These are phyloP conservation scores for Acanthamoeba lenticulata DNA, from an alignment of 208 protist genomes.

Conservation along the genomic window DNA sequence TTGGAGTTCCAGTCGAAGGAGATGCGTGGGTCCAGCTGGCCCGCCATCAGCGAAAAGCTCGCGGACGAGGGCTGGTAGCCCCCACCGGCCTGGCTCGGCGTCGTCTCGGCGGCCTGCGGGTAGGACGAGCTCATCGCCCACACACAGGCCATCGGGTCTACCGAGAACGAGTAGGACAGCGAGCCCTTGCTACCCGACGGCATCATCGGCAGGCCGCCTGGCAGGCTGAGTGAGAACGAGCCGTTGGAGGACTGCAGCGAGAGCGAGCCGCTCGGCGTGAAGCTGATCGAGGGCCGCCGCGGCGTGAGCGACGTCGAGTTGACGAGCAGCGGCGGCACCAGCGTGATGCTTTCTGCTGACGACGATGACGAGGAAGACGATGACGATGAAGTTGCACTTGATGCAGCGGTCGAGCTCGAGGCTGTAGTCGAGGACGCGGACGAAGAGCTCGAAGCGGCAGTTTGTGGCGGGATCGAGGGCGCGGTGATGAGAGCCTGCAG, in stretches of 20 bases:
- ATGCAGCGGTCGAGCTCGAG: background rate
- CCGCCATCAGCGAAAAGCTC: background rate
- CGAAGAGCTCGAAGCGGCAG: background rate
- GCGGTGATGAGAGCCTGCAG: constrained; percentile 11
- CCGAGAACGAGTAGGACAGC: constrained; percentile 13
- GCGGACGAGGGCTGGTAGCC: background rate
- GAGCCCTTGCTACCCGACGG: background rate
- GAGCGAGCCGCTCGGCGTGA: constrained; percentile 41
- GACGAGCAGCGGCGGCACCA: background rate
- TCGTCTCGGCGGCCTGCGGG: background rate
- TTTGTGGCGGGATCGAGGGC: background rate
- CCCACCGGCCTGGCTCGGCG: background rate
- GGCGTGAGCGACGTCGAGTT: background rate
- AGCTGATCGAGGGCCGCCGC: background rate
- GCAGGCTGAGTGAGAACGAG: constrained; percentile 52
- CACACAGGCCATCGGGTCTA: background rate
- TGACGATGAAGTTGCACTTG: background rate
- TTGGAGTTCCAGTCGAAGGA: constrained; percentile 62
- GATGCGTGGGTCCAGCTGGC: background rate
- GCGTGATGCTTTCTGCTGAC: background rate
- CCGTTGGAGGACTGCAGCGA: constrained; percentile 4
- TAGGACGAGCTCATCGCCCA: constrained; percentile 1
- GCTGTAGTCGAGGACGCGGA: background rate
- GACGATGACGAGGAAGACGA: background rate
- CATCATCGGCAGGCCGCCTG: background rate